Conservation (phyloP, 352 stramenopile species). For the Globisporangium yorkense region DNA sequence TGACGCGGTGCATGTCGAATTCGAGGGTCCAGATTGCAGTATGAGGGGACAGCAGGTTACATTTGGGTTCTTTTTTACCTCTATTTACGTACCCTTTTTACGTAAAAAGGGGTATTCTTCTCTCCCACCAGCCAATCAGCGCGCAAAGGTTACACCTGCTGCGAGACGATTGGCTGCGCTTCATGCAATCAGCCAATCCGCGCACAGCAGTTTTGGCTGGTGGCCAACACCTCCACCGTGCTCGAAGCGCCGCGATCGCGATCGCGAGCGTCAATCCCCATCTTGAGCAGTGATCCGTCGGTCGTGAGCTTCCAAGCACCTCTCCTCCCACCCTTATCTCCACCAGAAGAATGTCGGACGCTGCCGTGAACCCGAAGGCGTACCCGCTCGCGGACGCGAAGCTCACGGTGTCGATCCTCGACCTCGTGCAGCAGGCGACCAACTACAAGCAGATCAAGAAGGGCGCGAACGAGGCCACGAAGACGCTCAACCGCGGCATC, state of each 20-base stretch:
- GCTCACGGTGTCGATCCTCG: constrained; percentile 98
- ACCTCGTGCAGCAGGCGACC: constrained; percentile 98
- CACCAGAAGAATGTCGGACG: constrained; percentile 62
- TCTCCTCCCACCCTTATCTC: constrained; percentile 4
- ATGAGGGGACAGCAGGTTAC: too few relatives aligned
- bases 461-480: constrained; percentile 99
- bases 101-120: too few relatives aligned
- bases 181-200: too few relatives aligned
- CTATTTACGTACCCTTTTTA: too few relatives aligned
- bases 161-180: too few relatives aligned
- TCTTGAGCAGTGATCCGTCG: constrained; percentile 82
- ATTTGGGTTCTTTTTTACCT: too few relatives aligned
- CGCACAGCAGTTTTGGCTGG: too few relatives aligned
- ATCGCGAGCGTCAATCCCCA: not conserved
- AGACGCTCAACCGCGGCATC: constrained; percentile 99
- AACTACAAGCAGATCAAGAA: constrained; percentile 99
- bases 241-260: not conserved
- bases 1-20: too few relatives aligned
- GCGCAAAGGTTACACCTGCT: too few relatives aligned
- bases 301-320: constrained; percentile 69
- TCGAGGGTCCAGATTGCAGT: too few relatives aligned
- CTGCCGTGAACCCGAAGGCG: constrained; percentile 92
- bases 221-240: not conserved
- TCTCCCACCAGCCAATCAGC: too few relatives aligned
- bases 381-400: constrained; percentile 98